Base-by-base conservation (phyloP, 2,329 filamentous ascomycete species). In the Clonostachys rhizophaga region DNA sequence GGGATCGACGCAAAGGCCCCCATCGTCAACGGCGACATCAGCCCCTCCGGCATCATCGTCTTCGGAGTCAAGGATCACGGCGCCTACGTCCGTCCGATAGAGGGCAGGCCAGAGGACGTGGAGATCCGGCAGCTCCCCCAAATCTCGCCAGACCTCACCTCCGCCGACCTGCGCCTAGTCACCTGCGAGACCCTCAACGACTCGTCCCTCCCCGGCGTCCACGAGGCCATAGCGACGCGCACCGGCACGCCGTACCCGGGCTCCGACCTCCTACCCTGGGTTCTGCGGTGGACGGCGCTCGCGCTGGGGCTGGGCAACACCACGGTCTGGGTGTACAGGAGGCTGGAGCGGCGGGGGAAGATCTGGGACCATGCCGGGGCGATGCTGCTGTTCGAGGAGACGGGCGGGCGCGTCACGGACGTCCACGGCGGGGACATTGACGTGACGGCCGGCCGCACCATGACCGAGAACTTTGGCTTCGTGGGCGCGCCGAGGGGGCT, bases 321-420 rank as follows among this genome's bases (percentile, higher is more conserved):
- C 39, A 80, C 75, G 0, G 68, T 80, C 10, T 82, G 78, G 77
- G 71, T 79, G 10, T 83, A 82, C 62, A 73, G 71, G 51, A 60
- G 62, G 18, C 63, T 67, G 17, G 67, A 70, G 20, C 65, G 77
- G 1, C 65, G 65, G 11, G 79, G 70, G 10, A 82, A 83, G 61
- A 66, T 77, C 2, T 83, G 78, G 79, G 79, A 83, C 50, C 79
- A 83, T 47, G 78, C 78, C 0, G 79, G 79, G 3, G 79, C 78
- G 1, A 80, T 81, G 75, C 55, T 83, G 34, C 56, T 83, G 8
- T 82, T 78, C 40, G 72, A 79, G 50, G 79, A 83, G 56, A 66
- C 74, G 2, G 79, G 79, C 1, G 79, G 79, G 2, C 68, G 64
- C 48, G 67, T 83, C 44, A 81, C 77, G 0, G 79, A 83, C 50